Evolutionary conservation across 1,284 basidiomycete species (phyloP).

Genomic region (Pseudozyma hubeiensis): DNA sequence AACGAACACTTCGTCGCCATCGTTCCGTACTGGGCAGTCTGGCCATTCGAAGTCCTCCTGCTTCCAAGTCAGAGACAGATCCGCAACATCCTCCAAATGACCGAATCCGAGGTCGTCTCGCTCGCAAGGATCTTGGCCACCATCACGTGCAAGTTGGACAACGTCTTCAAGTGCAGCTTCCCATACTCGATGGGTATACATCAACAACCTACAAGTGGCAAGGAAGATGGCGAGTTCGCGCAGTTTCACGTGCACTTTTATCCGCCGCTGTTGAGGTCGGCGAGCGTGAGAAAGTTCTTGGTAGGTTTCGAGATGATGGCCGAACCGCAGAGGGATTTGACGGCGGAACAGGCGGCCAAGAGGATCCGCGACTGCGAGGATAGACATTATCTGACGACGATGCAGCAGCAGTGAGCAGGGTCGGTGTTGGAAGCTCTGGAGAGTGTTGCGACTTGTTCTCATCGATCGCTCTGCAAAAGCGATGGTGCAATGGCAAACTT

Average conservation of each 20-base stretch:
- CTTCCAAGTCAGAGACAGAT: slow-evolving; percentile 56
- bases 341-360: slow-evolving; percentile 86
- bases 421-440: neutral
- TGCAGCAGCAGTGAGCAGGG: slow-evolving; percentile 14
- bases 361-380: slow-evolving; percentile 72
- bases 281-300: slow-evolving; percentile 87
- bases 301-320: slow-evolving; percentile 94
- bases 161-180: slow-evolving; percentile 76
- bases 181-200: slow-evolving; percentile 94
- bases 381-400: slow-evolving; percentile 50
- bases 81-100: slow-evolving; percentile 52
- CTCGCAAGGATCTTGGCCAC: slow-evolving; percentile 71
- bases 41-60: slow-evolving; percentile 88
- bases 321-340: slow-evolving; percentile 89
- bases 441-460: too few species aligned
- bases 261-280: slow-evolving; percentile 85
- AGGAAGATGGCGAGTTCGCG: slow-evolving; percentile 71
- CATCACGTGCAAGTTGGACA: slow-evolving; percentile 63
- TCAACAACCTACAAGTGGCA: slow-evolving; percentile 75
- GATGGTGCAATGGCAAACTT: too few species aligned
- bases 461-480: too few species aligned
- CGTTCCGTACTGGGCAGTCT: slow-evolving; percentile 95
- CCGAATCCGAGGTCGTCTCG: slow-evolving; percentile 33
- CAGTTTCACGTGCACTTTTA: slow-evolving; percentile 91
- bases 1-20: slow-evolving; percentile 86